Evolutionary conservation across 2,329 filamentous ascomycete species (phyloP).

Genomic region (Colletotrichum caudatum): DNA sequence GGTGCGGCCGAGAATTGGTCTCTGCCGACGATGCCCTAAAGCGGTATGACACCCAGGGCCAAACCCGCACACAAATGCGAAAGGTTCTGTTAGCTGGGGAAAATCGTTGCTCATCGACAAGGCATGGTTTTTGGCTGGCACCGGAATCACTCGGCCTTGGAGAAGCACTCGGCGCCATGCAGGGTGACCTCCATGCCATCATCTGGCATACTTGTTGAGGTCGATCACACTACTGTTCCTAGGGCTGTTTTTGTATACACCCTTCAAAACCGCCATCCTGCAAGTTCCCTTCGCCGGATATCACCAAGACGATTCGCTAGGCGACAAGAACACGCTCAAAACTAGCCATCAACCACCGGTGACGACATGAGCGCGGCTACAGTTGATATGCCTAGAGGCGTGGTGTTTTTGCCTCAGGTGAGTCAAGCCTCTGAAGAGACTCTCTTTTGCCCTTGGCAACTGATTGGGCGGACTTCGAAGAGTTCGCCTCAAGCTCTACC

Average conservation of each 20-base stretch:
- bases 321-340: too few species aligned
- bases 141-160: background rate
- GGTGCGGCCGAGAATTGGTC: conserved; percentile 5
- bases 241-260: background rate
- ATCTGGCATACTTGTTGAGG: conserved; percentile 36
- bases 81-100: conserved; percentile 10
- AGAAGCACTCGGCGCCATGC: conserved; percentile 26
- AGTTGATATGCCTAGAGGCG: background rate
- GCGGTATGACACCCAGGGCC: conserved; percentile 26
- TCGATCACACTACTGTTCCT: conserved; percentile 22
- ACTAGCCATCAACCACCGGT: background rate
- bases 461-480: background rate
- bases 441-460: conserved; percentile 8
- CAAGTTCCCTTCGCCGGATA: background rate
- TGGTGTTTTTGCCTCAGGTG: conserved; percentile 6
- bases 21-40: conserved; percentile 11
- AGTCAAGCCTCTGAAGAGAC: conserved; percentile 14
- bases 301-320: too few species aligned
- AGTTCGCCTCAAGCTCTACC: conserved; percentile 18
- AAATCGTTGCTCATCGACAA: conserved; percentile 17
- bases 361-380: conserved; percentile 2
- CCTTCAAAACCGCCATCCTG: background rate
- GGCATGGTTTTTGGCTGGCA: background rate
- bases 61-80: conserved; percentile 30
- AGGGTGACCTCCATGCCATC: conserved; percentile 36